Conservation (phyloP, 495 filamentous ascomycete genomes). For the Podospora conica region DNA sequence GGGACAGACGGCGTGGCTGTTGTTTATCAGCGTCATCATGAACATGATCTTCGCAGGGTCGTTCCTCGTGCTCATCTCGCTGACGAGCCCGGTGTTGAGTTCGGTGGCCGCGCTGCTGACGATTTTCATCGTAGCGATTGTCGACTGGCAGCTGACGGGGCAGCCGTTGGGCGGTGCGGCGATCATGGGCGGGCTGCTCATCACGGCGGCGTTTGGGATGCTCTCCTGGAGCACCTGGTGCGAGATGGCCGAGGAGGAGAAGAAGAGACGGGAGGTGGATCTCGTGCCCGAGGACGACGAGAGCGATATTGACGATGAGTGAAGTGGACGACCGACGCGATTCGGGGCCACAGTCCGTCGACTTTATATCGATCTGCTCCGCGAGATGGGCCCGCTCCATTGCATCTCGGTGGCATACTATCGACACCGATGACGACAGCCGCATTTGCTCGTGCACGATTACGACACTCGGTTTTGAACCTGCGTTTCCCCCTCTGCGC, state of each 20-base stretch:
- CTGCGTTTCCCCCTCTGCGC: too few relatives aligned
- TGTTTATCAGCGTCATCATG: conserved; percentile 71
- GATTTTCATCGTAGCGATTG: conserved; percentile 90
- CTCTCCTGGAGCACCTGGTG: conserved; percentile 86
- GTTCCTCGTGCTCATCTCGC: conserved; percentile 84
- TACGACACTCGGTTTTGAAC: too few relatives aligned
- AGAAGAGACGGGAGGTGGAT: conserved; percentile 40
- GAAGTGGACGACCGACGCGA: background rate
- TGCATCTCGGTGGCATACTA: background rate
- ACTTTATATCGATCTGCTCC: too few relatives aligned
- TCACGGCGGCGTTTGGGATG: conserved; percentile 77
- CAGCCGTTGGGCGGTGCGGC: conserved; percentile 65
- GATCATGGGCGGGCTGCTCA: conserved; percentile 75
- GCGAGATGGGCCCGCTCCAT: too few relatives aligned
- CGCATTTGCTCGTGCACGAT: too few relatives aligned
- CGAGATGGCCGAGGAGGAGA: conserved; percentile 81
- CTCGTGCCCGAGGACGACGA: conserved; percentile 19
- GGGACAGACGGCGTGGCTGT: conserved; percentile 68
- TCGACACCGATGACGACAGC: background rate
- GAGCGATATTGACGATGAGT: conserved; percentile 10
- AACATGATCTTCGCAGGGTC: conserved; percentile 90
- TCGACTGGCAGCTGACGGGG: conserved; percentile 80
- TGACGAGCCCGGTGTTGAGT: conserved; percentile 87
- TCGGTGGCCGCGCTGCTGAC: conserved; percentile 89
- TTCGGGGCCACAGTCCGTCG: too few relatives aligned